Base-by-base conservation (phyloP, 2,329 filamentous ascomycete genomes). In the Periconia sp. region DNA sequence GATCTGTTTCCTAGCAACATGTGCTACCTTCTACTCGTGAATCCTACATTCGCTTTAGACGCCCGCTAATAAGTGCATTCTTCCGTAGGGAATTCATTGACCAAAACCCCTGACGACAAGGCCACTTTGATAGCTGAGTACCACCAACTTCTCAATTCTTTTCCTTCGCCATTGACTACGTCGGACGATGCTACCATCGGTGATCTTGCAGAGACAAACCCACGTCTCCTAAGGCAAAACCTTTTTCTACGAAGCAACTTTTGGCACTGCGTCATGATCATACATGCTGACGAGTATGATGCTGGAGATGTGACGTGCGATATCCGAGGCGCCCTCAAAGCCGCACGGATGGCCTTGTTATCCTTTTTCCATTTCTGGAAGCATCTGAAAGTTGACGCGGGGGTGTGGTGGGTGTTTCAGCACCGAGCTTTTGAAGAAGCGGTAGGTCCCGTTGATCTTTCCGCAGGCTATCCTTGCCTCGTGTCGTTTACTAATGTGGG, bases 341-440 rank as follows among this genome's bases (percentile, higher is more conserved):
- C 87, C 0, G 88, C 88, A 0, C 84, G 89, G 56, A 86, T 88
- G 61, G 88, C 88, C 4, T 82, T 92, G 33, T 80, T 78, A 31
- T 77, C 86, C 1, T 92, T 91, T 63, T 91, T 92, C 65, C 77
- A 90, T 43, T 77, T 91, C 5, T 88, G 85, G 69, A 75, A 74
- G 25, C 71, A 89, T 10, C 84, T 91, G 49, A 82, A 86, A 54
- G 75, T 76, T 12, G 88, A 92, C 71, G 86, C 87, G 1, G 79
- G 84, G 11, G 87, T 91, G 1, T 92, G 88, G 88, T 92, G 88
- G 88, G 87, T 89, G 1, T 89, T 91, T 54, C 88, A 90, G 64
- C 88, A 92, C 63, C 76, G 88, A 1, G 88, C 88, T 0, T 92
- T 92, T 61, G 77, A 92, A 38, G 88, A 92, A 73, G 86, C 86